phyloP scores from a whole-genome alignment of 2,329 filamentous ascomycete genomes.

The Pseudonectria buxi region DNA sequence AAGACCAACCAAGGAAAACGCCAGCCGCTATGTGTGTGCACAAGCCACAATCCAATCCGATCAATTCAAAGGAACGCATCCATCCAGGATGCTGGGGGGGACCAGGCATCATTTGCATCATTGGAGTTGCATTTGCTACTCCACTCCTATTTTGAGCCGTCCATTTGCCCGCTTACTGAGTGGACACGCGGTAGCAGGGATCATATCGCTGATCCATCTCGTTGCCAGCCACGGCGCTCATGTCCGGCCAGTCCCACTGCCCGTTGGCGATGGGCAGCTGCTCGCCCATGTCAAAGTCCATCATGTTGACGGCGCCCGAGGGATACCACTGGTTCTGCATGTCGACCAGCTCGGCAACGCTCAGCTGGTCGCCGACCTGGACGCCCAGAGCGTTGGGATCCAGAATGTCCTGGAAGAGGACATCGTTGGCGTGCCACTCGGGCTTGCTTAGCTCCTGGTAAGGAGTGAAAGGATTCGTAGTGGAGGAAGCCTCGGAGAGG shows the following conservation, averaged over 20 bases:
- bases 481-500: not conserved
- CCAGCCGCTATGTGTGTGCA: too few relatives aligned
- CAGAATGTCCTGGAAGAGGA: constrained; percentile 17
- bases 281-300: constrained; percentile 23
- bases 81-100: too few relatives aligned
- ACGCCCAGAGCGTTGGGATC: constrained; percentile 12
- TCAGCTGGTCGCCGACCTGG: constrained; percentile 14
- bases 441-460: constrained; percentile 17
- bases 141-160: too few relatives aligned
- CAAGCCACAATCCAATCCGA: too few relatives aligned
- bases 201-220: not conserved
- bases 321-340: constrained; percentile 23
- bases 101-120: too few relatives aligned
- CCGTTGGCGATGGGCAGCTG: constrained; percentile 15
- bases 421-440: constrained; percentile 18
- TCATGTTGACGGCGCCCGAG: constrained; percentile 20
- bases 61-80: too few relatives aligned
- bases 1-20: too few relatives aligned
- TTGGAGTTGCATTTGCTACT: too few relatives aligned
- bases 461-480: constrained; percentile 16
- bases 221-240: constrained; percentile 10
- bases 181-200: not conserved
- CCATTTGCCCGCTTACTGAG: too few relatives aligned
- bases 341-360: constrained; percentile 16
- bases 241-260: constrained; percentile 25